Conservation (phyloP, 441 rosid genomes). For the Gossypium trilobum region DNA sequence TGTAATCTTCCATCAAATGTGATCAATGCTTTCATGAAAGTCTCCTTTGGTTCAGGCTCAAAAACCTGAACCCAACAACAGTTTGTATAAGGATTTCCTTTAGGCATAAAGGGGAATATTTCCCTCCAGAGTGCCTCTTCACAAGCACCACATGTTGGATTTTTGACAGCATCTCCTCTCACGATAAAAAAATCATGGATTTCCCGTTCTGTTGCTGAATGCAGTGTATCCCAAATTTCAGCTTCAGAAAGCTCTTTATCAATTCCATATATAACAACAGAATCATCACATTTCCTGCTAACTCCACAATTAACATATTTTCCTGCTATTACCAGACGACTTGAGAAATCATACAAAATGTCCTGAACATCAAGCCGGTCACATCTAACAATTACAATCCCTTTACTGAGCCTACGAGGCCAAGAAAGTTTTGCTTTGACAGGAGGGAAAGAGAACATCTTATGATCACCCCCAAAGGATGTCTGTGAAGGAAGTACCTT, state of each 20-base stretch:
- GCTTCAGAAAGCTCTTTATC: constrained; percentile 45
- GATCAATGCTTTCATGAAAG: constrained; percentile 39
- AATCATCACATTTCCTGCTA: constrained; percentile 21
- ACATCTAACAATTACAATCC: constrained; percentile 35
- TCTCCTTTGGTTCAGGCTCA: constrained; percentile 36
- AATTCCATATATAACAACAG: constrained; percentile 32
- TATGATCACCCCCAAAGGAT: constrained; percentile 36
- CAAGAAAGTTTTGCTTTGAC: constrained; percentile 51
- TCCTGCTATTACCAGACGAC: constrained; percentile 32
- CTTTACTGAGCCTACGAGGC: constrained; percentile 51
- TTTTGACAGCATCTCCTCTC: constrained; percentile 35
- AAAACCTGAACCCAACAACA: constrained; percentile 46
- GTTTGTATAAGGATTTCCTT: constrained; percentile 30
- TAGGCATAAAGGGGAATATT: constrained; percentile 50
- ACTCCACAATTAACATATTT: constrained; percentile 24
- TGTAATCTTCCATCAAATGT: constrained; percentile 65
- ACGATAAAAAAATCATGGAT: constrained; percentile 37
- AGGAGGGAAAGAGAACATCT: constrained; percentile 43
- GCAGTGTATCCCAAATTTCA: constrained; percentile 40
- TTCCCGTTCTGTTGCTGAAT: constrained; percentile 28
- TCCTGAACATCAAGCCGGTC: constrained; percentile 26
- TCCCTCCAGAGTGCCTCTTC: constrained; percentile 43
- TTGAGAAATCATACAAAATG: constrained; percentile 28
- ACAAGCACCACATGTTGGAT: constrained; percentile 35
- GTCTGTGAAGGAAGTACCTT: constrained; percentile 39